Percentiles rank a stretch among this genome's conserved stretches.
phyloP scores from a whole-genome alignment of 768 basidiomycete species.

The Nidularia pulvinata region DNA sequence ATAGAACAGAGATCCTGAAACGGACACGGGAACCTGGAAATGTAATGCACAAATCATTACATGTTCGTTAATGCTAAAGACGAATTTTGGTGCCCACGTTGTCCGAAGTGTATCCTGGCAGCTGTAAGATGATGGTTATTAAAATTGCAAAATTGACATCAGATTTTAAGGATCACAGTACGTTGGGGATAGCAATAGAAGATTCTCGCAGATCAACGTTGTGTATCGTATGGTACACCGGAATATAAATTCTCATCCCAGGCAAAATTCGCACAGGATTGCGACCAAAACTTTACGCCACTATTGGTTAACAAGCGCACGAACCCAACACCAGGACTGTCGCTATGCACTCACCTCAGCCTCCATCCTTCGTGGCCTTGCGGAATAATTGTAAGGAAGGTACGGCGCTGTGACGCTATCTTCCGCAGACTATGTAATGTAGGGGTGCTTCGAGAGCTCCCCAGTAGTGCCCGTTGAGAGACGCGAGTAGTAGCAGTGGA shows the following conservation, averaged over 20 bases:
- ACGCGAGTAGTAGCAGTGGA: too few species aligned
- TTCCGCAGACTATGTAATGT: too few species aligned
- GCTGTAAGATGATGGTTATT: constrained; percentile 7
- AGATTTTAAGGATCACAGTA: constrained; percentile 9
- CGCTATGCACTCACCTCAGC: constrained; percentile 26
- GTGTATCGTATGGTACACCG: constrained; percentile 40
- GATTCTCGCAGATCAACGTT: constrained; percentile 47
- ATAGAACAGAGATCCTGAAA: constrained; percentile 56
- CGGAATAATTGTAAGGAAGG: constrained; percentile 46
- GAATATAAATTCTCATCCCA: constrained; percentile 44
- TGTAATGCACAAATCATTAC: neutral
- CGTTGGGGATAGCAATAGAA: constrained; percentile 43
- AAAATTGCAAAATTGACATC: neutral
- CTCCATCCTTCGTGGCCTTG: constrained; percentile 57
- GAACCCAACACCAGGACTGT: neutral
- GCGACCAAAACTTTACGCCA: constrained; percentile 35
- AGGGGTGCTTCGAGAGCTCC: too few species aligned
- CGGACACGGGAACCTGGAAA: constrained; percentile 45
- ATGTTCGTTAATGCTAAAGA: neutral
- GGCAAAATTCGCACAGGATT: constrained; percentile 41
- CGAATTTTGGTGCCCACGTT: constrained; percentile 13
- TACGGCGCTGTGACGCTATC: constrained; percentile 11
- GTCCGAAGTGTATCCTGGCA: constrained; percentile 30
- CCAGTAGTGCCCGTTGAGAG: too few species aligned
- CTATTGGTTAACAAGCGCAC: neutral